Conservation (phyloP, 140 eudicot species). For the Stevia rebaudiana region DNA sequence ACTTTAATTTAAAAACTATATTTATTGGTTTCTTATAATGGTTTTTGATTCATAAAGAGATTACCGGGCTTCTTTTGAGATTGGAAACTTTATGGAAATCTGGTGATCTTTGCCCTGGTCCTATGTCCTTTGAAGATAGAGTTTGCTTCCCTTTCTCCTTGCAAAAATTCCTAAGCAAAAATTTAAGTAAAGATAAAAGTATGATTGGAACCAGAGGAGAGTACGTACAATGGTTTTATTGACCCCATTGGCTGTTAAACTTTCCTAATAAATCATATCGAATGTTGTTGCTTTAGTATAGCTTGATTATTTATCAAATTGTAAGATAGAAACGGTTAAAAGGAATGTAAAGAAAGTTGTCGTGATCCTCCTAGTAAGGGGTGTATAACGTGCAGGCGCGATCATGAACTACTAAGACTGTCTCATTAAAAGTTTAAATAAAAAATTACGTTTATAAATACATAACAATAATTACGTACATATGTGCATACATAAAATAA, state of each 20-base stretch:
- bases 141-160: slow-evolving; percentile 32
- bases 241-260: neutral
- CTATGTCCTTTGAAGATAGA: slow-evolving; percentile 12
- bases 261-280: neutral
- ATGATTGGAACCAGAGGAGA: neutral
- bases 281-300: neutral
- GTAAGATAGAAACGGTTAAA: too few species aligned
- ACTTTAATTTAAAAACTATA: too few species aligned
- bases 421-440: too few species aligned
- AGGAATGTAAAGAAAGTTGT: too few species aligned
- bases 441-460: too few species aligned
- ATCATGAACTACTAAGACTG: too few species aligned
- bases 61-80: slow-evolving; percentile 13
- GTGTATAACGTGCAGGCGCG: too few species aligned
- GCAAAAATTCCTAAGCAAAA: slow-evolving; percentile 26
- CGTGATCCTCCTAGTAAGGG: too few species aligned
- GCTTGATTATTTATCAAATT: too few species aligned
- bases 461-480: too few species aligned
- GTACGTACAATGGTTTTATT: too few species aligned
- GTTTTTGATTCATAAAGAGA: neutral
- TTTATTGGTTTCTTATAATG: neutral
- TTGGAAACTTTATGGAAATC: slow-evolving; percentile 21
- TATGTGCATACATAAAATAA: too few species aligned
- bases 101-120: slow-evolving; percentile 9
- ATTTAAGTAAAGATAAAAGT: slow-evolving; percentile 1